Evolutionary conservation across 164 flowering plant species (phyloP), one percentile per base, ranked within the genome.

Genomic region (Houttuynia cordata): DNA sequence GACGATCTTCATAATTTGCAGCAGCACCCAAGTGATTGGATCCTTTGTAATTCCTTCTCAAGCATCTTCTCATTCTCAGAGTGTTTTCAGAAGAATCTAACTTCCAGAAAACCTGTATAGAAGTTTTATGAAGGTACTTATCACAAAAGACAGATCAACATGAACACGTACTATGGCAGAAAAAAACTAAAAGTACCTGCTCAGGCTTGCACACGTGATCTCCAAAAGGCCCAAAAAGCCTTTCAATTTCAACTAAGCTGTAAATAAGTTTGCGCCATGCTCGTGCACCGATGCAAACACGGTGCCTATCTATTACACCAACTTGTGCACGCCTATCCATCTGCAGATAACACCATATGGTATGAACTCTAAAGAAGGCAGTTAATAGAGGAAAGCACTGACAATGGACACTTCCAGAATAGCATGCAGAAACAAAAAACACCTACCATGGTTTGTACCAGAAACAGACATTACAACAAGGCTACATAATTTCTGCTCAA

Each of bases 261-360:
- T 80, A 93, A 49, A 94, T 75, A 45, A 94, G 90, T 67, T 88
- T 94, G 72, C 96, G 84, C 99, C 99, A 94, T 39, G 85, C 83
- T 69, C 87, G 89, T 60, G 71, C 61, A 62, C 96, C 97, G 63
- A 80, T 75, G 57, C 62, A 66, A 30, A 73, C 49, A 56, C 79
- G 81, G 61, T 87, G 96, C 41, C 75, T 76, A 59, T 82, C 68
- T 61, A 88, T 62, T 24, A 78, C 54, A 72, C 76, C 86, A 74
- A 81, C 89, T 75, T 87, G 99, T 67, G 80, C 57, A 42, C 85
- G 92, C 70, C 99, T 81, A 64, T 94, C 97, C 76, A 87, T 78
- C 99, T 94, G 80, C 62, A 71, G 58, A 70, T 39, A n/a, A 34
- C n/a, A 2, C 14, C 34, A 45, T 23, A 20, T 24, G 4, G 50